Evolutionary conservation across 331 rosid genomes (phyloP), one percentile per base, ranked within the genome.

Genomic region (Cydonia oblonga): DNA sequence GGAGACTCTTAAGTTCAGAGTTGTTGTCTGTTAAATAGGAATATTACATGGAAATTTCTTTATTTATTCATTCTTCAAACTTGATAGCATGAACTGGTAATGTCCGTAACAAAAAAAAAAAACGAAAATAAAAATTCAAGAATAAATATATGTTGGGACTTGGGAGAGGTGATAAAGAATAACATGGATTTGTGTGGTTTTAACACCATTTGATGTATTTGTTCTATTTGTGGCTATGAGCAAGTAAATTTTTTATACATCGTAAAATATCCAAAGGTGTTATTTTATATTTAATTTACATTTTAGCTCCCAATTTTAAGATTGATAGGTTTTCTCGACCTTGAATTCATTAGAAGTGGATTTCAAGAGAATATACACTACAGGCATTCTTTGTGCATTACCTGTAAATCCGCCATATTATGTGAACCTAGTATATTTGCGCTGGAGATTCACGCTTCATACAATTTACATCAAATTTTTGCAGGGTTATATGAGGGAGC

Each of bases 401-500:
- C 38, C 13, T 18, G 35, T 57, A 25, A 22, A 71, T 59, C 25
- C 8, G 26, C 54, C 4, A 9, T 38, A 6, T 10, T 22, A 16
- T 42, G 57, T 66, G 69, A 7, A 49, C 54, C 38, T 32, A 8
- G 26, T 51, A 28, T 32, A 67, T 70, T 13, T 40, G 32, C 20
- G 49, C 60, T 1, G 16, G 29, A 69, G 30, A 24, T 62, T 38
- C n/a, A n/a, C n/a, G n/a, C n/a, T n/a, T 42, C 30, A 4, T 28
- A 42, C 76, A 72, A 59, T 26, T 40, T 24, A 56, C 35, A 4
- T 57, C 58, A 66, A 33, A 38, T 15, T 71, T 65, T 64, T 78
- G 82, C 87, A 93, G 98, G 92, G 97, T n/a, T n/a, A n/a, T n/a
- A n/a, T n/a, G n/a, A 93, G 96, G 81, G 98, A 90, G 54, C 87